A percentile compares a stretch with the other conserved stretches of the same genome.
phyloP scores from a whole-genome alignment of 306 rosid genomes.

The Cicer arietinum region DNA sequence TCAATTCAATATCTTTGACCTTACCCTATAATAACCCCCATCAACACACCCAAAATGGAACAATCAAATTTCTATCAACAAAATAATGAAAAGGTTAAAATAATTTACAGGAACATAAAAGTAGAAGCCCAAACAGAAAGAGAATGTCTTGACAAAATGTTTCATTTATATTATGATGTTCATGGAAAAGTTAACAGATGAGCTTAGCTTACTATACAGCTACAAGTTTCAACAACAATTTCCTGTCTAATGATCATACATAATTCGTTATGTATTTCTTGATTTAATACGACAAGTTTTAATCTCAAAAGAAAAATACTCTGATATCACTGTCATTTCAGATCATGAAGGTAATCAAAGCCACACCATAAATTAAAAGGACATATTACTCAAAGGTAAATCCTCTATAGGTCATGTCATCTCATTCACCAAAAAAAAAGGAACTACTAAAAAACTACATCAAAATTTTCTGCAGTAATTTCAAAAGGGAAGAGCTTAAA shows the following conservation, averaged over 20 bases:
- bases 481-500: constrained; percentile 16
- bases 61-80: constrained; percentile 15
- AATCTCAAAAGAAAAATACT: constrained; percentile 29
- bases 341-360: constrained; percentile 28
- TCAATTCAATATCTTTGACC: constrained; percentile 85
- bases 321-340: not conserved
- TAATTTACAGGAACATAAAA: constrained; percentile 17
- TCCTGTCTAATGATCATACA: constrained; percentile 34
- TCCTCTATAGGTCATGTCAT: constrained; percentile 19
- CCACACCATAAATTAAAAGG: constrained; percentile 17
- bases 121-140: constrained; percentile 21
- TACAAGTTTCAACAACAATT: constrained; percentile 26
- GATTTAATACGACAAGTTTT: constrained; percentile 20
- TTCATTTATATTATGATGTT: constrained; percentile 1
- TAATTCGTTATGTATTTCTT: constrained; percentile 3
- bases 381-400: constrained; percentile 4
- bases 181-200: constrained; percentile 17
- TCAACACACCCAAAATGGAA: constrained; percentile 1
- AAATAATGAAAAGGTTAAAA: constrained; percentile 34
- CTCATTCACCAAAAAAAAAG: constrained; percentile 25
- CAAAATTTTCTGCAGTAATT: not conserved
- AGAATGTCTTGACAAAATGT: constrained; percentile 17
- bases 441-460: not conserved
- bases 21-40: constrained; percentile 63
- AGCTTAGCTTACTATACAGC: not conserved